These are phyloP conservation scores for Cyberlindnera mycetangii DNA, from an alignment of 805 yeast genomes.

Conservation along the genomic window DNA sequence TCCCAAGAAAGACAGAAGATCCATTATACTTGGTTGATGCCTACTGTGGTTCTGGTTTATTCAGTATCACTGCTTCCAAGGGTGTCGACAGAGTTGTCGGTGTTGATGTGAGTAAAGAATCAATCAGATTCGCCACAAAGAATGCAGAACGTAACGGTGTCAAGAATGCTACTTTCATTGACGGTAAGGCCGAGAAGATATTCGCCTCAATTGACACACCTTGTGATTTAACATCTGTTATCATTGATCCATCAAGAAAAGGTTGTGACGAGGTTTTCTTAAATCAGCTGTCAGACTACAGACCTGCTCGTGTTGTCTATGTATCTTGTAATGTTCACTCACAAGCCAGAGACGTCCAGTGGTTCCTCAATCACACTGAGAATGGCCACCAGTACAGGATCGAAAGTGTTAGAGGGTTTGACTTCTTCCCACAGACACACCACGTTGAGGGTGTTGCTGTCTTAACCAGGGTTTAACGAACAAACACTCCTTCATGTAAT, in stretches of 20 bases:
- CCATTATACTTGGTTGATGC: conserved; percentile 84
- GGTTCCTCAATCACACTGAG: conserved; percentile 64
- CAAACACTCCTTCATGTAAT: background rate
- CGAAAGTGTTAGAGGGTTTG: conserved; percentile 89
- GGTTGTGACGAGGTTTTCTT: conserved; percentile 91
- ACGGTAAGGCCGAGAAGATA: conserved; percentile 89
- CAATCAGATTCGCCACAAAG: conserved; percentile 79
- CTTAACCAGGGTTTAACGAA: conserved; percentile 36
- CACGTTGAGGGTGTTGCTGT: conserved; percentile 90
- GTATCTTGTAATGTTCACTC: conserved; percentile 97
- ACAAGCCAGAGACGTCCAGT: conserved; percentile 91
- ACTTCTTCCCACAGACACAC: conserved; percentile 93
- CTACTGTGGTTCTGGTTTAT: conserved; percentile 94
- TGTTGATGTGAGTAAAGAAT: conserved; percentile 89
- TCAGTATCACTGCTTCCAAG: conserved; percentile 79
- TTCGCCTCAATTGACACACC: conserved; percentile 80
- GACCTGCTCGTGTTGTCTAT: conserved; percentile 87
- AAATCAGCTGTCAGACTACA: conserved; percentile 77
- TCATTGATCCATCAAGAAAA: conserved; percentile 95
- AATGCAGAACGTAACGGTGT: conserved; percentile 79
- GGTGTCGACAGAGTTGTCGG: conserved; percentile 87
- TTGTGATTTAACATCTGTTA: conserved; percentile 74
- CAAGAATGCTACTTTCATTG: conserved; percentile 76
- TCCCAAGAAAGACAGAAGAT: conserved; percentile 38
- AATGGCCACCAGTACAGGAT: conserved; percentile 63